phyloP scores from a whole-genome alignment of 208 protist species.

The Acanthamoeba healyi region DNA sequence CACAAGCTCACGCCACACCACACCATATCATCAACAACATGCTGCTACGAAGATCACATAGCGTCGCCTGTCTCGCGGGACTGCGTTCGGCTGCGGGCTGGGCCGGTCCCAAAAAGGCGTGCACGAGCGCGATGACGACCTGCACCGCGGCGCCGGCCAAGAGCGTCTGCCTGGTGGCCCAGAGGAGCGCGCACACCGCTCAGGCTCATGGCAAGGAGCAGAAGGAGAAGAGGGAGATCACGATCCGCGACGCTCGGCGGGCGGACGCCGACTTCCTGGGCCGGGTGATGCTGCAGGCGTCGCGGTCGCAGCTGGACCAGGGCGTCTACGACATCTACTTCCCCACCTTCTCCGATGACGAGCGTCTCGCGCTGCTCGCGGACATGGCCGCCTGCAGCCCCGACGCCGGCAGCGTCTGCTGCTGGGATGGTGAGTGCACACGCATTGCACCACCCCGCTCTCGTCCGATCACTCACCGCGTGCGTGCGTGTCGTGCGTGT shows the following conservation, averaged over 20 bases:
- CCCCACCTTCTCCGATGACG: slow-evolving; percentile 15
- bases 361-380: neutral
- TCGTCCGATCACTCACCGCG: neutral
- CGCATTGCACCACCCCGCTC: neutral
- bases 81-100: neutral
- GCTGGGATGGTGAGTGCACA: slow-evolving; percentile 34
- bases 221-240: neutral
- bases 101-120: neutral
- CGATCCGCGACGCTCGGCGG: neutral
- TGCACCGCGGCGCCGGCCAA: too few relatives aligned
- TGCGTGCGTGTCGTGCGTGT: too few relatives aligned
- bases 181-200: neutral
- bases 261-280: neutral
- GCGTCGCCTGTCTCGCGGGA: neutral
- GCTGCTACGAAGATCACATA: neutral
- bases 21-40: neutral
- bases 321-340: slow-evolving; percentile 35
- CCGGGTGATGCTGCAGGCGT: neutral
- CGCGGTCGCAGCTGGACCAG: slow-evolving; percentile 51
- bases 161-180: too few relatives aligned
- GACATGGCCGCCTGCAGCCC: slow-evolving; percentile 24
- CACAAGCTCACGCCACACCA: neutral
- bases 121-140: neutral
- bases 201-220: too few relatives aligned
- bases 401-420: slow-evolving; percentile 4